Base-by-base conservation (phyloP, 305 asterid species). In the Solanum chacoense region DNA sequence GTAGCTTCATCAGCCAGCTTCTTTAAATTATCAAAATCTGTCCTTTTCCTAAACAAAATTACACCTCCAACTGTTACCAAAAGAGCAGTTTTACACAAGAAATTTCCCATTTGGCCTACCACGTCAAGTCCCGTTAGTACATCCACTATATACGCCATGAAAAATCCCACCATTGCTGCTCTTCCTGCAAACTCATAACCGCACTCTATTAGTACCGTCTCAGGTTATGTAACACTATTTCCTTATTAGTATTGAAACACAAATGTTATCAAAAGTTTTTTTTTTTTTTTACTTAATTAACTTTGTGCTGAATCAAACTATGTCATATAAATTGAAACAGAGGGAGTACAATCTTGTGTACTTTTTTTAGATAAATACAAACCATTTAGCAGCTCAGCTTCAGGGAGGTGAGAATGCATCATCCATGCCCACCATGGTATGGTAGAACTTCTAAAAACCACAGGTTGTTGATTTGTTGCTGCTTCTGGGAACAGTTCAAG, bases 391-490 rank as follows among this genome's bases (percentile, higher is more conserved):
- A 87, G 91, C 94, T 94, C 96, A 9, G 98, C 98, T 88, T 94
- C 93, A 1, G 96, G 95, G 85, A 94, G 96, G 88, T 94, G 96
- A 89, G 96, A 94, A 87, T 90, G 95, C 83, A 87, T 75, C 50
- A 94, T 93, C 98, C 96, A 95, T 16, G 96, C 96, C 98, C 97
- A 95, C 96, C 91, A 92, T 29, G 97, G 98, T 88, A 95, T 91
- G 86, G 93, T 85, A 0, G 96, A 93, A 94, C 94, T 94, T 91
- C 93, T 90, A 84, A 94, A 95, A 40, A 89, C 63, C 72, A 95
- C 96, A 1, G 96, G 93, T 35, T 94, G 94, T 59, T 94, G 92
- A 50, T 95, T 94, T 63, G 90, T 91, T 76, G 98, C 90, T 38
- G 94, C 93, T 86, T 93, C 97, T 84, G 95, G 98, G 88, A 92